phyloP scores from a whole-genome alignment of 345 rosid genomes.

The Citrus glauca region DNA sequence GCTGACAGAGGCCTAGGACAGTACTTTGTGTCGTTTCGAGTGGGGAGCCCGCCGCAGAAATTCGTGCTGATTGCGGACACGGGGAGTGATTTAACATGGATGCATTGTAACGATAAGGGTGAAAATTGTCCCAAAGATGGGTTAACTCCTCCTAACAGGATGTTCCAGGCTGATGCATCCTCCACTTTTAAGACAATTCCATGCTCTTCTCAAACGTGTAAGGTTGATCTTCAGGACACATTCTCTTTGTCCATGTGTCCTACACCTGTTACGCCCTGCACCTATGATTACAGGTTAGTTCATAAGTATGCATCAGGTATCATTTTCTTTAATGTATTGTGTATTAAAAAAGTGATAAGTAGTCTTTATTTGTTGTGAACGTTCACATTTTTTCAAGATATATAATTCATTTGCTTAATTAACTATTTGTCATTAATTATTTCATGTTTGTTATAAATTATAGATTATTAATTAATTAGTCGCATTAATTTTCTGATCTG shows the following conservation, averaged over 20 bases:
- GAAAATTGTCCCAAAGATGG: background rate
- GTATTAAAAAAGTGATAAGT: no score
- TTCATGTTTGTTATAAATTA: background rate
- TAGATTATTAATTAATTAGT: background rate
- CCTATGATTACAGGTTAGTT: conserved; percentile 22
- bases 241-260: conserved; percentile 14
- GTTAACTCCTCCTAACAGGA: background rate
- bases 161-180: conserved; percentile 7
- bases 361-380: no score
- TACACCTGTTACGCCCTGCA: conserved; percentile 12
- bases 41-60: conserved; percentile 29
- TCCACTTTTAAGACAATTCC: conserved; percentile 24
- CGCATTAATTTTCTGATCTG: no score
- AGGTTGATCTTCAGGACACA: background rate
- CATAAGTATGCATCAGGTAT: background rate
- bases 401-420: no score
- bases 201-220: conserved; percentile 13
- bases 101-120: conserved; percentile 22
- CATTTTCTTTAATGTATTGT: background rate
- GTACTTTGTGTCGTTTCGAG: conserved; percentile 26
- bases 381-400: no score
- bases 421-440: no score
- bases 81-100: conserved; percentile 29
- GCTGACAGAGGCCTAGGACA: conserved; percentile 16
- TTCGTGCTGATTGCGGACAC: conserved; percentile 26